These are phyloP conservation scores for Ogataea hybrid DNA, from an alignment of 1,139 yeast species.

Conservation along the genomic window DNA sequence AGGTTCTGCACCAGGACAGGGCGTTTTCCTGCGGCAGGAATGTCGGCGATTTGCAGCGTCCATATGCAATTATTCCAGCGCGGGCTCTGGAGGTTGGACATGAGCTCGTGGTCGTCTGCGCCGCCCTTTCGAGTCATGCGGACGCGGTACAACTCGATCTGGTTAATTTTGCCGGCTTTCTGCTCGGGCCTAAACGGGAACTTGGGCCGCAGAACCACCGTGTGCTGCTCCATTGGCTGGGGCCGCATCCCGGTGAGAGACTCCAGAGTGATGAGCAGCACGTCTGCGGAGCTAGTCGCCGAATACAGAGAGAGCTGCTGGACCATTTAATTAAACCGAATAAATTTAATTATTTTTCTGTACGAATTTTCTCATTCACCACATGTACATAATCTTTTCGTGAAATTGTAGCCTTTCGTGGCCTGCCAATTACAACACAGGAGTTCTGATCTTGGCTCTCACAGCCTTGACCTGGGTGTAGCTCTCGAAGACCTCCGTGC, in stretches of 20 bases:
- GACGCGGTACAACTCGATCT: constrained; percentile 33
- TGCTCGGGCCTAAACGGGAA: constrained; percentile 34
- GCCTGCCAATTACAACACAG: constrained; percentile 14
- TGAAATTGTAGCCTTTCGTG: background rate
- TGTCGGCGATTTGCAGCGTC: constrained; percentile 72
- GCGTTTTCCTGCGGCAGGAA: constrained; percentile 83
- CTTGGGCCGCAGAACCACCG: constrained; percentile 32
- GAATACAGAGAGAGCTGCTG: constrained; percentile 33
- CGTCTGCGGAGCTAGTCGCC: constrained; percentile 17
- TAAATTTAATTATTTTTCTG: background rate
- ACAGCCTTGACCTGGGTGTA: constrained; percentile 73
- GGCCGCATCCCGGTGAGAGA: constrained; percentile 33
- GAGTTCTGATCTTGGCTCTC: constrained; percentile 43
- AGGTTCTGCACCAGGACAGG: constrained; percentile 67
- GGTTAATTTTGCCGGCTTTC: constrained; percentile 32
- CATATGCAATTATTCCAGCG: constrained; percentile 39
- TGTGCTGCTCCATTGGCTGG: constrained; percentile 27
- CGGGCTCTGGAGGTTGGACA: constrained; percentile 9
- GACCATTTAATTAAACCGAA: constrained; percentile 24
- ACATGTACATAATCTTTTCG: background rate
- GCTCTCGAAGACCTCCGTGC: constrained; percentile 67
- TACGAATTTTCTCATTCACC: background rate
- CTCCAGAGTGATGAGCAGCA: constrained; percentile 26
- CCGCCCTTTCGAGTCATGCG: constrained; percentile 32
- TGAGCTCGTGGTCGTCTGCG: constrained; percentile 19